Evolutionary conservation across 2,329 filamentous ascomycete genomes (phyloP).

Genomic region (Trichophaea hybrida): DNA sequence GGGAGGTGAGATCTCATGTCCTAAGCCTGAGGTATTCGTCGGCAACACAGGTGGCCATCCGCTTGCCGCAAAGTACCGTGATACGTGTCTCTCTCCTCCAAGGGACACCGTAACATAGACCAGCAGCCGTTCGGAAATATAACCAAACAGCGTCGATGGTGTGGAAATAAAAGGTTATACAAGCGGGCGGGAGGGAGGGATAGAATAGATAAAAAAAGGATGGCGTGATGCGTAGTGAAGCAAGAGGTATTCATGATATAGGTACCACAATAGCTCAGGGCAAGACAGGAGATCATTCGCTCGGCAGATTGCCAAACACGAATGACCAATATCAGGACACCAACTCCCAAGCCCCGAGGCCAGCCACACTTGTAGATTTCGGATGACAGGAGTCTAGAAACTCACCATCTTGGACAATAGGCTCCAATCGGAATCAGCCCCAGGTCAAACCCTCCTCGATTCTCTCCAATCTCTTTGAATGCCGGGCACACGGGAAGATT

Average conservation of each 20-base stretch:
- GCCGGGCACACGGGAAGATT: slow-evolving; percentile 63
- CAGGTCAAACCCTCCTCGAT: slow-evolving; percentile 75
- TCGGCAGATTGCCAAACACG: background rate
- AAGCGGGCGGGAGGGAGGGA: no score
- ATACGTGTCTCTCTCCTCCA: no score
- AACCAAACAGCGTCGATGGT: background rate
- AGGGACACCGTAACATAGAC: no score
- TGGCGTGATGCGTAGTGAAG: no score
- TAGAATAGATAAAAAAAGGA: no score
- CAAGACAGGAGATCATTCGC: background rate
- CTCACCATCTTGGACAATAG: slow-evolving; percentile 21
- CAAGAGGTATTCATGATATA: no score
- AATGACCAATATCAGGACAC: background rate
- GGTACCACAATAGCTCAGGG: no score
- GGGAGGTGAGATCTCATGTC: background rate
- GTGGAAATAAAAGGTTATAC: background rate
- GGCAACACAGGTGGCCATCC: no score
- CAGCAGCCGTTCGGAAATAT: background rate
- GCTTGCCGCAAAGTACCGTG: no score
- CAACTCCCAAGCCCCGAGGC: background rate
- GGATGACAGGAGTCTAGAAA: background rate
- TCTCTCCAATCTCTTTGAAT: slow-evolving; percentile 67
- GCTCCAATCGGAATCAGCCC: slow-evolving; percentile 84
- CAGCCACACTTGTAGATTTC: background rate
- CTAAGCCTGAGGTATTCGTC: background rate